A percentile compares a stretch with the other conserved stretches of the same genome.
phyloP scores from a whole-genome alignment of 2,329 filamentous ascomycete species.

The Colletotrichum nymphaeae region DNA sequence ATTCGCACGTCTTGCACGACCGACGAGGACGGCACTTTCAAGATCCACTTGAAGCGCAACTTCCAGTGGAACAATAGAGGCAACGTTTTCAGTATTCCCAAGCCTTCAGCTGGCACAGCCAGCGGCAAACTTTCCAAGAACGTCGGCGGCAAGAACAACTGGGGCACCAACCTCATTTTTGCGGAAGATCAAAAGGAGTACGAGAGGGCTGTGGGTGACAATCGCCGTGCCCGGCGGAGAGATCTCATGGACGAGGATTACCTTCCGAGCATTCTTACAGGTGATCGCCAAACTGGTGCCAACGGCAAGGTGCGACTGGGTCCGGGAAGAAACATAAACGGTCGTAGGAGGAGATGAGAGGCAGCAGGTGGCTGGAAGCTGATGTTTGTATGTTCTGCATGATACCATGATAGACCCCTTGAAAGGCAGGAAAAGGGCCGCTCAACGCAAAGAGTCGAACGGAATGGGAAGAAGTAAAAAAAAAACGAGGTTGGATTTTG shows the following conservation, averaged over 20 bases:
- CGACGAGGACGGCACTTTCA: conserved; percentile 82
- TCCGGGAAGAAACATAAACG: conserved; percentile 86
- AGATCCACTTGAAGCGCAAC: conserved; percentile 89
- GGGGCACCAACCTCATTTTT: conserved; percentile 86
- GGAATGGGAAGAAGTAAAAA: conserved; percentile 14
- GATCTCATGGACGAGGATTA: conserved; percentile 97
- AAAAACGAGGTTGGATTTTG: conserved; percentile 21
- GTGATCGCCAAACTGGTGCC: conserved; percentile 69
- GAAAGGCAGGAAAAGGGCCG: conserved; percentile 5
- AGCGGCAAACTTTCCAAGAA: conserved; percentile 78
- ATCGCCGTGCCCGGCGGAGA: conserved; percentile 75
- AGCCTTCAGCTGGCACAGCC: conserved; percentile 83
- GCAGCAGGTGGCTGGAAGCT: not conserved
- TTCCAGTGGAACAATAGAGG: conserved; percentile 97
- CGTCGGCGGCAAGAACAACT: conserved; percentile 82
- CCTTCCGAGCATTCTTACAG: conserved; percentile 85
- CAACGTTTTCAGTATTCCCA: conserved; percentile 92
- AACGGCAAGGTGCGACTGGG: conserved; percentile 82
- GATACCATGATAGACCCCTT: conserved; percentile 36
- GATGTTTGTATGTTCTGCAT: conserved; percentile 33
- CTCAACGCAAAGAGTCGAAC: not conserved
- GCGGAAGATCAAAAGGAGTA: conserved; percentile 98
- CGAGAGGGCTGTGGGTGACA: conserved; percentile 69
- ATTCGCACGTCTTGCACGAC: conserved; percentile 89
- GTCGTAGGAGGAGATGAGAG: conserved; percentile 16